phyloP scores from a whole-genome alignment of 1,139 yeast genomes.

The Protomyces inundatus region DNA sequence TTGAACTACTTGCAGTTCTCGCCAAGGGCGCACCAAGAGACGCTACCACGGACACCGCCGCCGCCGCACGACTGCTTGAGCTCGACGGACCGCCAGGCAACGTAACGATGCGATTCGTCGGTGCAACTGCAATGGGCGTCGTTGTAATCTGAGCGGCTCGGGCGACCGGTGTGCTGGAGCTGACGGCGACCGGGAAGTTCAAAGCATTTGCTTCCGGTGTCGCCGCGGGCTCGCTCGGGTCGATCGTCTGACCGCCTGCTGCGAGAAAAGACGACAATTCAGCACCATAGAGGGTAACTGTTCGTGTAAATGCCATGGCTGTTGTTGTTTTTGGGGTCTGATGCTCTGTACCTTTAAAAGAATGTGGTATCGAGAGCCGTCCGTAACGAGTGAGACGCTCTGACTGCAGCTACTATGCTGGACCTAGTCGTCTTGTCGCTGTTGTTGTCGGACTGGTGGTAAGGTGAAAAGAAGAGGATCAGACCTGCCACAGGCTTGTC shows the following conservation, averaged over 20 bases:
- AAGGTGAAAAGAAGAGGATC: not conserved
- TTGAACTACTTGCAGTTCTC: not conserved
- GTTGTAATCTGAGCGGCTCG: constrained; percentile 5
- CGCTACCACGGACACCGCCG: not conserved
- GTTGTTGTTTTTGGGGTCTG: not conserved
- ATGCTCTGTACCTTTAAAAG: not conserved
- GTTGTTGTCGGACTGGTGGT: not conserved
- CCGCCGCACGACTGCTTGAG: not conserved
- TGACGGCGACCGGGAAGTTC: not conserved
- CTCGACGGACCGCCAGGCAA: not conserved
- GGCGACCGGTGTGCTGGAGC: constrained; percentile 2
- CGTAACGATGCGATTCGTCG: not conserved
- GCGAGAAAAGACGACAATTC: constrained; percentile 20
- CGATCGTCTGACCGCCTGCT: constrained; percentile 21
- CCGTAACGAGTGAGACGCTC: constrained; percentile 25
- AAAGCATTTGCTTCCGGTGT: not conserved
- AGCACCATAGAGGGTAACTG: constrained; percentile 19
- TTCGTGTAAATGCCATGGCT: constrained; percentile 10
- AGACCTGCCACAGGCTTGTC: not conserved
- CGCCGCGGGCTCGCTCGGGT: constrained; percentile 7
- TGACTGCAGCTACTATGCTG: not conserved
- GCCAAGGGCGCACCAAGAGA: not conserved
- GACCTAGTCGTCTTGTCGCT: not conserved
- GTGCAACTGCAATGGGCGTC: not conserved
- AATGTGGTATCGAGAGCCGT: constrained; percentile 13